phyloP scores from a whole-genome alignment of 2,329 filamentous ascomycete species.

The Monosporascus ibericus region DNA sequence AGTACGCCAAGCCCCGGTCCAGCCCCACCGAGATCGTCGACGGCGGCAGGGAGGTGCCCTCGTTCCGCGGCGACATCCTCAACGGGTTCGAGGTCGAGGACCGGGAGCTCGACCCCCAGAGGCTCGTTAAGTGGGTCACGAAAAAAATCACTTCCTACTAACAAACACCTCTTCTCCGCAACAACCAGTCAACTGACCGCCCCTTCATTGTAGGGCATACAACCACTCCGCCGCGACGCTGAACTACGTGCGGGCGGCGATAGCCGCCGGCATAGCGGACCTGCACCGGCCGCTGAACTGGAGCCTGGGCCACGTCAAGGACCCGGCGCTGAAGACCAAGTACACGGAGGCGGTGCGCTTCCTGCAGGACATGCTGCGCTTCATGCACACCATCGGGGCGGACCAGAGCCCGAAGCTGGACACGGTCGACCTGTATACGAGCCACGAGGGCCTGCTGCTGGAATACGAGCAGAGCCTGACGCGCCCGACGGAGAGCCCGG shows the following conservation, averaged over 20 bases:
- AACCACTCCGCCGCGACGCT: conserved; percentile 92
- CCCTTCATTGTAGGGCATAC: conserved; percentile 60
- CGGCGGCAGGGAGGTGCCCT: conserved; percentile 74
- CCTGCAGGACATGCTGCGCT: conserved; percentile 84
- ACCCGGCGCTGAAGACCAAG: conserved; percentile 75
- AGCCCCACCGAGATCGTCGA: conserved; percentile 73
- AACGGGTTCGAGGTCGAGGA: conserved; percentile 80
- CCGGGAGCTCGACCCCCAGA: conserved; percentile 71
- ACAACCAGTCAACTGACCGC: conserved; percentile 2
- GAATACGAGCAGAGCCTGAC: conserved; percentile 92
- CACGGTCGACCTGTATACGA: conserved; percentile 91
- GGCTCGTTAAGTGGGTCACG: conserved; percentile 61
- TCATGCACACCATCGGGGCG: conserved; percentile 90
- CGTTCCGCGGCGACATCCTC: conserved; percentile 91
- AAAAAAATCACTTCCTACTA: neutral
- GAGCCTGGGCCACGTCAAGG: conserved; percentile 85
- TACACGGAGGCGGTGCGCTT: conserved; percentile 80
- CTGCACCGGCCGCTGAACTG: conserved; percentile 91
- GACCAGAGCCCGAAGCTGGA: conserved; percentile 78
- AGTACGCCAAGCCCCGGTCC: conserved; percentile 93
- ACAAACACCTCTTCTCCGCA: no score
- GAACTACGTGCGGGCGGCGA: conserved; percentile 82
- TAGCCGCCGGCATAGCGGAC: conserved; percentile 86
- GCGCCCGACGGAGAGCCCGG: conserved; percentile 62
- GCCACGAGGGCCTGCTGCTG: conserved; percentile 87